phyloP scores from a whole-genome alignment of 2,329 filamentous ascomycete genomes.

The Penicillium aurantiogriseum region DNA sequence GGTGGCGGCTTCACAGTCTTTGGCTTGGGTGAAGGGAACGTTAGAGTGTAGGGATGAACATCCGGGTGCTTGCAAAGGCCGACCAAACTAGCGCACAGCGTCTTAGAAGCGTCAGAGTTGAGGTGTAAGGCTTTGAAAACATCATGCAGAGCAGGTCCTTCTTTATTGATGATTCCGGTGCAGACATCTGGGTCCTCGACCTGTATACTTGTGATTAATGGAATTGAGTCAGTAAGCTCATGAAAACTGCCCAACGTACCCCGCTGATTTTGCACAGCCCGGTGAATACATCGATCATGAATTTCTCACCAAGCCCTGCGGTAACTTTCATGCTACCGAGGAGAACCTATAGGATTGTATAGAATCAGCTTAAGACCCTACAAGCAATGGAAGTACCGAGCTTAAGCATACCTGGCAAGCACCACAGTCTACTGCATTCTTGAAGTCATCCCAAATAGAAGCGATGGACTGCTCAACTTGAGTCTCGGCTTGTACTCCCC shows the following conservation, averaged over 20 bases:
- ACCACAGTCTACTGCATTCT: slow-evolving; percentile 32
- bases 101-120: slow-evolving; percentile 51
- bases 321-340: slow-evolving; percentile 47
- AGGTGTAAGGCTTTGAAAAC: slow-evolving; percentile 50
- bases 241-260: slow-evolving; percentile 22
- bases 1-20: slow-evolving; percentile 41
- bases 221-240: neutral
- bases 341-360: slow-evolving; percentile 23
- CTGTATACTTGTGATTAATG: slow-evolving; percentile 25
- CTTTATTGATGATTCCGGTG: slow-evolving; percentile 50
- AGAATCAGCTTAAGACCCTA: neutral
- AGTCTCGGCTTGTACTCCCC: slow-evolving; percentile 9
- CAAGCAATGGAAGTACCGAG: neutral
- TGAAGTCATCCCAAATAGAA: slow-evolving; percentile 33
- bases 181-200: slow-evolving; percentile 57
- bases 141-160: slow-evolving; percentile 55
- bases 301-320: slow-evolving; percentile 44
- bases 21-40: slow-evolving; percentile 47
- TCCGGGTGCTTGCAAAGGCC: slow-evolving; percentile 54
- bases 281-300: slow-evolving; percentile 41
- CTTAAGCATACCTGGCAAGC: slow-evolving; percentile 30
- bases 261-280: slow-evolving; percentile 38
- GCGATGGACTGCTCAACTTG: slow-evolving; percentile 15
- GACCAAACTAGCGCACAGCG: slow-evolving; percentile 55
- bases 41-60: slow-evolving; percentile 45